Conservation (phyloP, 148 eudicot genomes). For the Oxyria digyna region DNA sequence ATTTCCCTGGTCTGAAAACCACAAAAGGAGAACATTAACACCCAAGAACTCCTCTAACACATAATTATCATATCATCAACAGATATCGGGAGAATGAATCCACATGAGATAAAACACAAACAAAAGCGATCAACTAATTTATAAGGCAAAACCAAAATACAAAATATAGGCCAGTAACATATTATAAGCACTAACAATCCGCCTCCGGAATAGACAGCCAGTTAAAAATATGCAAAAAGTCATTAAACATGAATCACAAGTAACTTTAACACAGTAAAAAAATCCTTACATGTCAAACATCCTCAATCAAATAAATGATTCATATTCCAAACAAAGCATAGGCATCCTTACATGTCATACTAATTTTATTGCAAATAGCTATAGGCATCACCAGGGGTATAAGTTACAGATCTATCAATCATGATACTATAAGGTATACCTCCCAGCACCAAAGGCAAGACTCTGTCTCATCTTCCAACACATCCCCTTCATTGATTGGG, state of each 20-base stretch:
- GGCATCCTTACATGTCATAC: not conserved
- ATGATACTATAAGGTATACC: constrained; percentile 24
- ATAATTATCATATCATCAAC: not conserved
- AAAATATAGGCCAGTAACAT: not conserved
- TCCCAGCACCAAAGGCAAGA: constrained; percentile 93
- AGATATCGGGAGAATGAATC: not conserved
- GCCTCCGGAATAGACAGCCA: not conserved
- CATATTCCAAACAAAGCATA: not conserved
- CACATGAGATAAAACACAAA: not conserved
- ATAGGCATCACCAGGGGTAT: not conserved
- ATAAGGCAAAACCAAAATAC: not conserved
- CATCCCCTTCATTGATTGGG: constrained; percentile 47
- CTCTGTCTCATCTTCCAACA: constrained; percentile 66
- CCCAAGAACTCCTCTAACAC: not conserved
- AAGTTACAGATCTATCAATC: not conserved
- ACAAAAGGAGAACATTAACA: not conserved
- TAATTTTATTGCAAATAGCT: not conserved
- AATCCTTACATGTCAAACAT: not conserved
- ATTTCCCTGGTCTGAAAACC: constrained; percentile 59
- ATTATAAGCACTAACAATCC: no score
- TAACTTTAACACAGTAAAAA: not conserved
- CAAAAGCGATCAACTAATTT: not conserved
- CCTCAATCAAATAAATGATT: not conserved
- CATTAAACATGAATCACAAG: not conserved
- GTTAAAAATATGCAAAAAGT: not conserved